These are phyloP conservation scores for Pseudogymnoascus sp. DNA, from an alignment of 2,329 filamentous ascomycete genomes.

Conservation along the genomic window DNA sequence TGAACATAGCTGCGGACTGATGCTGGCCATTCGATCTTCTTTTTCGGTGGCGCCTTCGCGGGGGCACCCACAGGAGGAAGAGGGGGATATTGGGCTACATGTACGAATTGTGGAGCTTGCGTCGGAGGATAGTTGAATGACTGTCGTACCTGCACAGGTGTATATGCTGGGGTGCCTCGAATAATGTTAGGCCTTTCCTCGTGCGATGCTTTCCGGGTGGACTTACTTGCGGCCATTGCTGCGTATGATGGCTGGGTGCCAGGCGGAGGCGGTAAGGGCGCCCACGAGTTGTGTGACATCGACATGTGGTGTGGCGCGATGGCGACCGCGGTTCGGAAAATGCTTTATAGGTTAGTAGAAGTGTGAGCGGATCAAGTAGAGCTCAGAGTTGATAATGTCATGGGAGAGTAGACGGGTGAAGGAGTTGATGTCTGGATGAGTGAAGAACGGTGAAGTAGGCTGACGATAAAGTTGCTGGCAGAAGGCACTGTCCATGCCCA, in stretches of 20 bases:
- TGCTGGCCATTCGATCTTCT: slow-evolving; percentile 70
- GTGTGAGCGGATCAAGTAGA: slow-evolving; percentile 6
- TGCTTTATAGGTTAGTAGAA: slow-evolving; percentile 4
- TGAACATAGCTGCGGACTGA: slow-evolving; percentile 85
- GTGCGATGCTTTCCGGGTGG: neutral
- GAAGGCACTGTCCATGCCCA: neutral
- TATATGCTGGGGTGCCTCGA: slow-evolving; percentile 35
- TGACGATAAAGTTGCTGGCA: neutral
- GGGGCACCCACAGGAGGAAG: slow-evolving; percentile 24
- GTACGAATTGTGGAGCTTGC: slow-evolving; percentile 27
- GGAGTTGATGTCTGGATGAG: neutral
- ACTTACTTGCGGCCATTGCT: slow-evolving; percentile 25
- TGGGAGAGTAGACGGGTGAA: neutral
- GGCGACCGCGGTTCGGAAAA: neutral
- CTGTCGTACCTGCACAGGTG: slow-evolving; percentile 36
- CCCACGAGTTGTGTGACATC: slow-evolving; percentile 18
- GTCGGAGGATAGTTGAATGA: slow-evolving; percentile 25
- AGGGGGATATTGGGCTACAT: slow-evolving; percentile 17
- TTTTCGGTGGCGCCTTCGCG: slow-evolving; percentile 34
- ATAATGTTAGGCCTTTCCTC: slow-evolving; percentile 24
- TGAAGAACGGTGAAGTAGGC: slow-evolving; percentile 1
- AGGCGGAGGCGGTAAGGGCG: slow-evolving; percentile 30
- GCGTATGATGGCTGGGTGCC: slow-evolving; percentile 30
- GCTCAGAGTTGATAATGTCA: slow-evolving; percentile 3
- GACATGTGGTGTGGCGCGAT: slow-evolving; percentile 9